Percentiles rank a stretch among this genome's conserved stretches.
These are phyloP conservation scores for Colletotrichum melonis DNA, from an alignment of 2,329 filamentous ascomycete species.

Conservation along the genomic window DNA sequence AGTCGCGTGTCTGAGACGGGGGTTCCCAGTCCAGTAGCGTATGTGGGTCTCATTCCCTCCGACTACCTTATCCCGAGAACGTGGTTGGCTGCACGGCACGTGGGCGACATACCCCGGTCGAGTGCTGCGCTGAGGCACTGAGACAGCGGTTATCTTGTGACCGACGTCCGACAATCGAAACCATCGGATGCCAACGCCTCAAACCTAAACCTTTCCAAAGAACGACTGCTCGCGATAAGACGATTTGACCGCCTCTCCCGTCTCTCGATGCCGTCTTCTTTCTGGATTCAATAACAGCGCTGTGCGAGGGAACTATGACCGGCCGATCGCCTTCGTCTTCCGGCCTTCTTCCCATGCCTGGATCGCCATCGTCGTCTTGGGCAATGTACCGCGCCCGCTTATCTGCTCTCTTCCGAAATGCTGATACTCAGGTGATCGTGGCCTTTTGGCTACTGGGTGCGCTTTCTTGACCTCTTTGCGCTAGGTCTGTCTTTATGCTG, in stretches of 20 bases:
- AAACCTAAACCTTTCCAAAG: neutral
- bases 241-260: neutral
- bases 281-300: neutral
- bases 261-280: constrained; percentile 18
- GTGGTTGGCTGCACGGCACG: neutral
- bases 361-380: constrained; percentile 75
- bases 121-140: constrained; percentile 5
- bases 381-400: constrained; percentile 77
- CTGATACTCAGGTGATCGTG: constrained; percentile 76
- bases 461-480: neutral
- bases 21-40: neutral
- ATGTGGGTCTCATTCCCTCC: neutral
- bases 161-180: constrained; percentile 20
- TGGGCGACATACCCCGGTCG: neutral
- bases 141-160: constrained; percentile 30
- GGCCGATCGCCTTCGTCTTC: constrained; percentile 54
- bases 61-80: neutral
- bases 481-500: neutral
- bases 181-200: neutral
- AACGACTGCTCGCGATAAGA: constrained; percentile 2
- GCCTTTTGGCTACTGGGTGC: constrained; percentile 96
- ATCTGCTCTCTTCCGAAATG: constrained; percentile 70
- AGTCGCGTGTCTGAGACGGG: constrained; percentile 23
- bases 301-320: constrained; percentile 43
- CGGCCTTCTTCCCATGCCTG: constrained; percentile 67